phyloP scores from a whole-genome alignment of 345 rosid species.

The Microthlaspi erraticum region DNA sequence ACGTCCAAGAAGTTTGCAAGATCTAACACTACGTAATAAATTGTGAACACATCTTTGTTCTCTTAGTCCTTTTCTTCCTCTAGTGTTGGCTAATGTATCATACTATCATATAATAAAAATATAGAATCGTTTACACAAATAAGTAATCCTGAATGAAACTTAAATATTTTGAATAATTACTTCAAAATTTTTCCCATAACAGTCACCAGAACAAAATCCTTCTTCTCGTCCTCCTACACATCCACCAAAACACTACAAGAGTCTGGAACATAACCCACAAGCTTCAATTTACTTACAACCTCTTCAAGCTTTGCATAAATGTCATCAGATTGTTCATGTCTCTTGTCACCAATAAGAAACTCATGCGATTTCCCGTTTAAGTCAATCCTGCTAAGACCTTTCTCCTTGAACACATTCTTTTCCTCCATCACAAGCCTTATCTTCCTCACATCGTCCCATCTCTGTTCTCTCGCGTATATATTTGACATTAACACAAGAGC shows the following conservation, averaged over 20 bases:
- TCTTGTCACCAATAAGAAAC: slow-evolving; percentile 60
- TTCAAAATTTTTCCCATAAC: neutral
- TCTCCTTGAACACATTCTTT: slow-evolving; percentile 57
- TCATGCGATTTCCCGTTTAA: slow-evolving; percentile 56
- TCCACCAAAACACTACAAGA: slow-evolving; percentile 49
- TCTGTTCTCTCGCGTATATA: slow-evolving; percentile 66
- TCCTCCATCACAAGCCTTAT: slow-evolving; percentile 59
- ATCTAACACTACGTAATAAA: slow-evolving; percentile 57
- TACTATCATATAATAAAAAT: slow-evolving; percentile 33
- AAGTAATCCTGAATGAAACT: too few relatives aligned
- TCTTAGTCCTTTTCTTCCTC: neutral
- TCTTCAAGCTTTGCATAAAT: slow-evolving; percentile 54
- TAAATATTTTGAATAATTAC: too few relatives aligned
- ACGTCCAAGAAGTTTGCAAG: slow-evolving; percentile 69
- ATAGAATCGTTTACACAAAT: neutral
- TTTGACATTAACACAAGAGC: slow-evolving; percentile 71
- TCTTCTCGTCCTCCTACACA: slow-evolving; percentile 50
- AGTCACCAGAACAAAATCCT: slow-evolving; percentile 45
- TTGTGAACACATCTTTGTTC: slow-evolving; percentile 32
- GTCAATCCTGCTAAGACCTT: slow-evolving; percentile 69
- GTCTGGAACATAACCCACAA: slow-evolving; percentile 31
- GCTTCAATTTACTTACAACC: slow-evolving; percentile 33
- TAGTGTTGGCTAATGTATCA: slow-evolving; percentile 7
- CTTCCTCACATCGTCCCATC: slow-evolving; percentile 67
- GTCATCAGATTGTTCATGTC: slow-evolving; percentile 48